Base-by-base conservation (phyloP, 768 basidiomycete species). In the Pisolithus tinctorius region DNA sequence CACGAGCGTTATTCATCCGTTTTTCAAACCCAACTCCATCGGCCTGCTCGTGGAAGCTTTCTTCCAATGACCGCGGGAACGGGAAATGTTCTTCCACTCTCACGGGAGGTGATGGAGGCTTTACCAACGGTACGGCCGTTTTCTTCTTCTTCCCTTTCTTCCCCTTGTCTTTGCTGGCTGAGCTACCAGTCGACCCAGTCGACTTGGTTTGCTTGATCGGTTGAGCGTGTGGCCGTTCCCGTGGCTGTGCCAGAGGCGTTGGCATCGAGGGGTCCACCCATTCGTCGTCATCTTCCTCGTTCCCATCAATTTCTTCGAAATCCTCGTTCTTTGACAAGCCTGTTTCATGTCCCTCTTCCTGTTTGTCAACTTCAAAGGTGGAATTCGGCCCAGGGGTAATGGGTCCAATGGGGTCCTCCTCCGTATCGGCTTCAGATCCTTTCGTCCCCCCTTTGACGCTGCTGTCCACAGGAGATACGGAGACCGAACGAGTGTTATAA, bases 1-100 rank as follows among this genome's bases (percentile, higher is more conserved):
- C 88, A 39, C 84, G 78, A 26, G 82, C 78, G 3, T 77, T 82
- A 61, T 86, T 83, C 86, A 89, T 86, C 69, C 84, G 73, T 52
- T 60, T 69, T 53, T 65, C 67, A 68, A 72, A 55, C 64, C 63
- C 60, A 23, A 37, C 31, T 51, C 64, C 60, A 37, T 62, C 53
- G 17, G 45, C 26, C 26, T 36, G 53, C 38, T 65, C 63, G 47
- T 63, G 55, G 63, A 70, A 49, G 65, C 73, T 59, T 64, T 67
- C 66, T 45, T 65, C 67, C 20, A 69, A 69, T 16, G 81, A 72
- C 38, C 80, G 77, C 34, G 85, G 86, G 68, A 87, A 87, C 36
- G 84, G 82, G 49, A 77, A 84, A 62, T 82, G 78, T 48, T 71
- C 71, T 42, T 66, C 53, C 4, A 56, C 4, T 39, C 63, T 66